Evolutionary conservation across 805 yeast genomes (phyloP).

Genomic region (Wickerhamiella shivajii): DNA sequence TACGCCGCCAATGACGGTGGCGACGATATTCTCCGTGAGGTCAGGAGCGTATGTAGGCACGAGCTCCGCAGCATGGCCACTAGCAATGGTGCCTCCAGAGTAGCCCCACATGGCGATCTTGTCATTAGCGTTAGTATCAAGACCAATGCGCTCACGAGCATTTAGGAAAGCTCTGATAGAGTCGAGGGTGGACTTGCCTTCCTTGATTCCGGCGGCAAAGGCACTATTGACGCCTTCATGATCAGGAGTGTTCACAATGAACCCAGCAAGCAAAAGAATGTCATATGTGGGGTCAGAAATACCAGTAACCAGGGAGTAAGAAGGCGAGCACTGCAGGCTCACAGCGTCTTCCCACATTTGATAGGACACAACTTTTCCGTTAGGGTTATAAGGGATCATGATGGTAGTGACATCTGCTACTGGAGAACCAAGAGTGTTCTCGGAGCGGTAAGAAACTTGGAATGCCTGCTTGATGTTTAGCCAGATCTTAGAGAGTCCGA

Average conservation of each 20-base stretch:
- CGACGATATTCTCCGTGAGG: constrained; percentile 12
- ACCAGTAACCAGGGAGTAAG: constrained; percentile 13
- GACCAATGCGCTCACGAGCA: constrained; percentile 10
- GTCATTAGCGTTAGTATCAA: constrained; percentile 6
- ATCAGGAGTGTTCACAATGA: constrained; percentile 18
- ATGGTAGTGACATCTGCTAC: constrained; percentile 13
- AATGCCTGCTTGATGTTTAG: constrained; percentile 6
- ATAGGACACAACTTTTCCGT: constrained; percentile 14
- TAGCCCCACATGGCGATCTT: constrained; percentile 19
- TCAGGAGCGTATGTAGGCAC: constrained; percentile 18
- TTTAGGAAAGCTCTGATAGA: constrained; percentile 19
- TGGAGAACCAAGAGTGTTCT: constrained; percentile 8
- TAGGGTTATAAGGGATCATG: constrained; percentile 9
- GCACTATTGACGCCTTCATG: constrained; percentile 17
- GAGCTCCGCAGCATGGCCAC: constrained; percentile 19
- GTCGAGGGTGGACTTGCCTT: constrained; percentile 21
- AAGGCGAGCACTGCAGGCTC: constrained; percentile 16
- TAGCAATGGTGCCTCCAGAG: constrained; percentile 19
- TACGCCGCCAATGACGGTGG: constrained; percentile 17
- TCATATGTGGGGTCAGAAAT: constrained; percentile 10
- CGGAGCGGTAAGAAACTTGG: constrained; percentile 12
- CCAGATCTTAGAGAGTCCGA: constrained; percentile 11
- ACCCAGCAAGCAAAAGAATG: constrained; percentile 14
- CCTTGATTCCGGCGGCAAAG: constrained; percentile 16
- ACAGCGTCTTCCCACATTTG: constrained; percentile 18